Base-by-base conservation (phyloP, 441 rosid genomes). In the Jatropha multifida region DNA sequence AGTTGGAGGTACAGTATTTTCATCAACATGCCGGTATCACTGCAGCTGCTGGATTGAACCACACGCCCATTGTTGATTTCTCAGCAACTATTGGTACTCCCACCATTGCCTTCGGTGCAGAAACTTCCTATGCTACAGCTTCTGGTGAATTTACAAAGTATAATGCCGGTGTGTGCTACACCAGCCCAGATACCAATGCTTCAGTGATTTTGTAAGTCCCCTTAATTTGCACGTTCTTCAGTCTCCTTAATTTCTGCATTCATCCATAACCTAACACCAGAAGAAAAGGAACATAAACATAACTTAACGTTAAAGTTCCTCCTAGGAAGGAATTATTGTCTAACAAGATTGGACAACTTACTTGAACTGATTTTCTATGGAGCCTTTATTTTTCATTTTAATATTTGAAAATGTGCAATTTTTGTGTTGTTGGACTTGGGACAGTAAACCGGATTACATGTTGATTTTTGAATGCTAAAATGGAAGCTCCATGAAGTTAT, bases 61-160 rank as follows among this genome's bases (percentile, higher is more conserved):
- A 76, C 74, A 78, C 78, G 32, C 88, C 89, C 3, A 80, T 82
- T 76, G 69, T 88, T 75, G 88, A 88, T 77, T 42, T 86, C 69
- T 86, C 89, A 3, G 86, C 83, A 46, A 79, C 91, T 61, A 80
- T 86, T 37, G 89, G 89, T 55, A 86, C 89, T 17, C 86, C 88
- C 11, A 61, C 76, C 73, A 80, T 83, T 74, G 88, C 91, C 41
- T 84, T 84, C 69, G 91, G 91, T 46, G 88, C 84, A 17, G 86
- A 84, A 80, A 76, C 85, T 65, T 77, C 67, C 75, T 69, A 74
- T 40, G 10, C 54, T 14, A 55, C 78, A 2, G 46, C 72, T 54
- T 61, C 75, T 42, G 74, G 80, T 40, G 76, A 85, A 49, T 85
- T 87, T 69, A 7, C 60, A 0, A 77, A 85, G 79, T 83, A 87